Percentiles rank a stretch among this genome's conserved stretches.
These are phyloP conservation scores for Emydomyces testavorans DNA, from an alignment of 2,329 filamentous ascomycete genomes.

Conservation along the genomic window DNA sequence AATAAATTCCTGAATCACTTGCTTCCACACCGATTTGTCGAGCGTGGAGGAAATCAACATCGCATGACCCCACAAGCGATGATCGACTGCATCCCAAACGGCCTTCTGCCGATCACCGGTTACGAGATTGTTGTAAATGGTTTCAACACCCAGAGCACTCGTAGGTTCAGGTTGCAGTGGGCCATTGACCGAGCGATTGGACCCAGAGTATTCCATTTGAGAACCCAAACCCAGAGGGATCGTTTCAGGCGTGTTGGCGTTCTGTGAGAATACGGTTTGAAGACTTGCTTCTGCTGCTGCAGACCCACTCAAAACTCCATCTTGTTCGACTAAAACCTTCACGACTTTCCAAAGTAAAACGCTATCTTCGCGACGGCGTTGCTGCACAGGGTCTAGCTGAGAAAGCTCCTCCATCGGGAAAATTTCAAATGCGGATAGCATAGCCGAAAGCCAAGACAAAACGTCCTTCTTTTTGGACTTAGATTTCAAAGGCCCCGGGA, in stretches of 20 bases:
- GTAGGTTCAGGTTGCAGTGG: conserved; percentile 12
- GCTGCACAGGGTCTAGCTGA: conserved; percentile 39
- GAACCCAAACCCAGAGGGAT: background rate
- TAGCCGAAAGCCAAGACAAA: conserved; percentile 63
- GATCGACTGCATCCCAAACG: conserved; percentile 86
- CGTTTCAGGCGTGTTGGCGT: conserved; percentile 28
- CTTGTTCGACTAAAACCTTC: conserved; percentile 69
- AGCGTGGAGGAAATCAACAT: conserved; percentile 78
- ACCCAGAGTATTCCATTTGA: background rate
- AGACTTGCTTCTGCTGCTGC: conserved; percentile 61
- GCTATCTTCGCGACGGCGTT: conserved; percentile 62
- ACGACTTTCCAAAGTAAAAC: conserved; percentile 80
- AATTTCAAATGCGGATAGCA: conserved; percentile 62
- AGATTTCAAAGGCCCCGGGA: conserved; percentile 77
- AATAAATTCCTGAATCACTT: conserved; percentile 90
- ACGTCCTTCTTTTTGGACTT: conserved; percentile 96
- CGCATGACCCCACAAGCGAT: conserved; percentile 90
- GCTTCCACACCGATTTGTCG: conserved; percentile 66
- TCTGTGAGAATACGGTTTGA: conserved; percentile 60
- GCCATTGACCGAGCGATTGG: background rate
- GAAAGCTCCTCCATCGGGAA: conserved; percentile 36
- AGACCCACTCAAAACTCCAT: conserved; percentile 67
- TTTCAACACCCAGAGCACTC: conserved; percentile 8
- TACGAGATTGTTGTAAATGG: conserved; percentile 42
- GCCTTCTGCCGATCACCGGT: conserved; percentile 79